A percentile compares a stretch with the other conserved stretches of the same genome.
phyloP scores from a whole-genome alignment of 768 basidiomycete species.

The Tremella yokohamensis region DNA sequence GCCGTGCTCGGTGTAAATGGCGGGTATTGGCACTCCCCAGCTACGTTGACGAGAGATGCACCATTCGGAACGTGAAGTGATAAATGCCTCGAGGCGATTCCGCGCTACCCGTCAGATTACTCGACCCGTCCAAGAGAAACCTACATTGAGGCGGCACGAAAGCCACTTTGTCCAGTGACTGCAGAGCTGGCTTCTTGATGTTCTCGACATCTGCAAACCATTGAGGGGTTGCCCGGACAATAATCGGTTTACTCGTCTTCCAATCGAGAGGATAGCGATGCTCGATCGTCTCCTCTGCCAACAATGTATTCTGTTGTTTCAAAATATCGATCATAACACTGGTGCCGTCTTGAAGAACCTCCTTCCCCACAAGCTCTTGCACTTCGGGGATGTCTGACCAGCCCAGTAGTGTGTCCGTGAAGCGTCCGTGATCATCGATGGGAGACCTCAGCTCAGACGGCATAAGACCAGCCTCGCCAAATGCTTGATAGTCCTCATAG shows the following conservation, averaged over 20 bases:
- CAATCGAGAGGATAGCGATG: constrained; percentile 96
- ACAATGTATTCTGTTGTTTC: constrained; percentile 56
- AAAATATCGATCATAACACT: constrained; percentile 65
- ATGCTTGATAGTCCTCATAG: constrained; percentile 80
- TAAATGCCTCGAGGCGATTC: constrained; percentile 80
- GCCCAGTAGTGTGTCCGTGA: constrained; percentile 60
- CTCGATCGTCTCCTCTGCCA: constrained; percentile 67
- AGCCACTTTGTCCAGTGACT: constrained; percentile 64
- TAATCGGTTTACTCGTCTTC: constrained; percentile 89
- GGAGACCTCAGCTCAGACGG: constrained; percentile 66
- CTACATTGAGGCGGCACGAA: constrained; percentile 76
- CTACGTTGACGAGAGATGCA: constrained; percentile 96
- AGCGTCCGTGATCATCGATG: constrained; percentile 72
- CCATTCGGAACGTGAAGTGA: constrained; percentile 90
- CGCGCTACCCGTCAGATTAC: constrained; percentile 59
- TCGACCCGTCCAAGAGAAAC: constrained; percentile 23
- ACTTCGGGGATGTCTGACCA: constrained; percentile 57
- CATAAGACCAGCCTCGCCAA: constrained; percentile 45
- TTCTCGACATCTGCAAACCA: constrained; percentile 92
- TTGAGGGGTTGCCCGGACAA: constrained; percentile 88
- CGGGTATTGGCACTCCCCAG: constrained; percentile 96
- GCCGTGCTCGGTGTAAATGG: constrained; percentile 65
- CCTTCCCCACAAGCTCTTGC: constrained; percentile 61
- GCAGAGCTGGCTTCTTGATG: constrained; percentile 72
- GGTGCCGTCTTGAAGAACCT: constrained; percentile 70